Evolutionary conservation across 2,329 filamentous ascomycete genomes (phyloP), one percentile per base, ranked within the genome.

Genomic region (Xylariales sp.): DNA sequence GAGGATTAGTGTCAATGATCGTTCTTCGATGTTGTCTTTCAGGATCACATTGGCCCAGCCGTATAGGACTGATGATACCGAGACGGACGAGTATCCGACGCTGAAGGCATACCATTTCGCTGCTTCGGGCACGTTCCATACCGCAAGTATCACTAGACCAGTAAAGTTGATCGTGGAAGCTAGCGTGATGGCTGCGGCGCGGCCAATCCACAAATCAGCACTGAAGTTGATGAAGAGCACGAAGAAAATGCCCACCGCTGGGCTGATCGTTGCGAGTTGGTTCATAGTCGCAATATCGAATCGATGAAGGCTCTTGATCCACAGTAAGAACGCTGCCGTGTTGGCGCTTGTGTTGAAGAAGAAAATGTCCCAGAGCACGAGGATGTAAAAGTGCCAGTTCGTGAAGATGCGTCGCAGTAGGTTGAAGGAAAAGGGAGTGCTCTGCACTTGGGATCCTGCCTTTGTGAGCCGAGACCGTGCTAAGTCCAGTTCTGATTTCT

Each of bases 241-340:
- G 48, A 76, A 80, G 41, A 79, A 70, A 3, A 80, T 80, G 0
- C 76, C 76, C 1, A 80, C 50, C 0, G 65, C 76, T 0, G 76
- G 74, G 0, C 73, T 65, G 6, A 73, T 72, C 2, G 73, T 65
- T 1, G 71, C 71, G 1, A 78, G 58, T 37, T 76, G 63, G 50
- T 78, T 79, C 36, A 79, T 54, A 10, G 60, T 61, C 1, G 69
- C 58, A 0, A 61, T 61, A 0, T 65, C 62, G 51, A 68, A 79
- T 2, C 71, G 62, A 1, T 67, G 55, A 11, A 80, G 51, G 42
- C 69, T 74, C 56, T 80, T 80, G 34, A 81, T 59, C 76, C 76
- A 81, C 0, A 82, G 62, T 3, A 79, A 53, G 44, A 73, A 80
- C 0, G 66, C 69, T 2, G 73, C 76, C 1, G 67, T 61, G 5